Base-by-base conservation (phyloP, 1,284 basidiomycete genomes). In the Takashimella tepidaria region DNA sequence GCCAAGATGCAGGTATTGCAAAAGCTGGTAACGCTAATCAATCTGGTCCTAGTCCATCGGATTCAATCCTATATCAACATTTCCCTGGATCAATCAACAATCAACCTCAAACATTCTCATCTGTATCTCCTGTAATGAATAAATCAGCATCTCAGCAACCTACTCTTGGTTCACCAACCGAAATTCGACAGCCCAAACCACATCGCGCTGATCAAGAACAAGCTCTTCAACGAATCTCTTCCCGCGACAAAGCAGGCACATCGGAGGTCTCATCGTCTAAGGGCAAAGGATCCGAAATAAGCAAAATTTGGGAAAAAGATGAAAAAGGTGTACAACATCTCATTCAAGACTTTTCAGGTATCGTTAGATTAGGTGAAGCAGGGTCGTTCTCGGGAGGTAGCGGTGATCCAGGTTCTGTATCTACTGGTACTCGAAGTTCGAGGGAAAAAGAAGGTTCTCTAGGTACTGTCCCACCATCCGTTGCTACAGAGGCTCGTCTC, bases 271-370 rank as follows among this genome's bases (percentile, higher is more conserved):
- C 12, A 23, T 11, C 22, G 25, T 49, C 12, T n/a, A 20, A 25
- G 21, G 41, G 49, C 49, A 10, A 44, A 26, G 20, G 25, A 21
- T 45, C 11, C 20, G 46, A 22, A 48, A 23, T 11, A 19, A 52
- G 12, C 4, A 49, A 19, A 48, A 48, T 46, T 20, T 19, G 63
- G n/a, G 64, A 64, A 22, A 23, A 60, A 3, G 63, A 69, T 53
- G 67, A 69, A 1, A 47, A 56, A 12, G 65, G 66, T 3, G 47
- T 61, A 4, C 51, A 47, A 12, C 45, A 58, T 4, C 46, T 72
- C 16, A 51, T 69, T 37, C 54, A 62, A 25, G 67, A 70, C 49
- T 62, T 69, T 24, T 55, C 63, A 23, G 64, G 64, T 12, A 72
- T 72, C 45, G 60, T 72, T 2, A 57, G 64, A 6, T 53, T 71